phyloP scores from a whole-genome alignment of 2,329 filamentous ascomycete genomes.

The Scedosporium dehoogii region DNA sequence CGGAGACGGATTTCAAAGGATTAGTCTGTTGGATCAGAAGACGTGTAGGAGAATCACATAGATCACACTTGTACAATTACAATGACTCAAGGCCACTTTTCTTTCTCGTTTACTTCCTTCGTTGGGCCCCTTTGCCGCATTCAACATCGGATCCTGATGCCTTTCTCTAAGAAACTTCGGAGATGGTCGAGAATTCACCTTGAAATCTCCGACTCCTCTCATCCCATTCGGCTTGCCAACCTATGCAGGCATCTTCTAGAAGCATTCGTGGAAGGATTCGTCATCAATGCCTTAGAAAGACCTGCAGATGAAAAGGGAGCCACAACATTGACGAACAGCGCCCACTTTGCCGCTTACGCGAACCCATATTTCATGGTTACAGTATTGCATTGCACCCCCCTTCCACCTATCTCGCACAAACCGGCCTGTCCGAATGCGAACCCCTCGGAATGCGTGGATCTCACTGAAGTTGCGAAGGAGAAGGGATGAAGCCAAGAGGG shows the following conservation, averaged over 20 bases:
- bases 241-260: neutral
- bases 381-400: neutral
- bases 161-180: no score
- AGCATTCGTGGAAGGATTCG: neutral
- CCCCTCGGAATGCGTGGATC: neutral
- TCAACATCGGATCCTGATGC: no score
- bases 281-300: neutral
- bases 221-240: no score
- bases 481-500: neutral
- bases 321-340: neutral
- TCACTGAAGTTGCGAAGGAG: neutral
- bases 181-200: no score
- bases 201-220: no score
- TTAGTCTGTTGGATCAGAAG: neutral
- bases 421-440: neutral
- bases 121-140: no score
- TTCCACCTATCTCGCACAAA: neutral
- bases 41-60: neutral
- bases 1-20: neutral
- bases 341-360: neutral
- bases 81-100: neutral
- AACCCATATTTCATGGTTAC: neutral
- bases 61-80: neutral
- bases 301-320: neutral
- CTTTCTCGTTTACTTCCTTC: neutral